Evolutionary conservation across 768 basidiomycete species (phyloP).

Genomic region (Boletus patriciae): DNA sequence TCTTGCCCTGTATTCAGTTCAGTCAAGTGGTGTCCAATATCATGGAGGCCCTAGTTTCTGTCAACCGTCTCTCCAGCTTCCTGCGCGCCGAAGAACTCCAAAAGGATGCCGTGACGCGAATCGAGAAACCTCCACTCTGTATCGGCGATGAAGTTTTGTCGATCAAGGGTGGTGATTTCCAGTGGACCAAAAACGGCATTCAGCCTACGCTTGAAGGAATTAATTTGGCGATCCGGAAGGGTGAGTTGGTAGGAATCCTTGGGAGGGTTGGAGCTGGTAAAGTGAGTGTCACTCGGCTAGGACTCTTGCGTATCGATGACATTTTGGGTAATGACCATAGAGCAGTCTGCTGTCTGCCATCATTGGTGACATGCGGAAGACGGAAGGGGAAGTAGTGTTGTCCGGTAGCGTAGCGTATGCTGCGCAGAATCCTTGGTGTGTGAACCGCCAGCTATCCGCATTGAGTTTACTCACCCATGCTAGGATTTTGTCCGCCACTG

Average conservation of each 20-base stretch:
- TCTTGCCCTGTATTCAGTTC: slow-evolving; percentile 43
- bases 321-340: slow-evolving; percentile 32
- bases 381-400: slow-evolving; percentile 68
- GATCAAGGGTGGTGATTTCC: slow-evolving; percentile 76
- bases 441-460: neutral
- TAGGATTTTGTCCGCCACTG: slow-evolving; percentile 81
- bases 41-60: slow-evolving; percentile 83
- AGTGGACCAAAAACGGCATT: slow-evolving; percentile 61
- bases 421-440: slow-evolving; percentile 81
- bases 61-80: slow-evolving; percentile 73
- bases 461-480: neutral
- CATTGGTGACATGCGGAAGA: slow-evolving; percentile 81
- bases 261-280: slow-evolving; percentile 95
- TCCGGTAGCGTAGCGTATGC: slow-evolving; percentile 78
- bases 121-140: slow-evolving; percentile 41
- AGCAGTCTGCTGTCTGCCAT: slow-evolving; percentile 75
- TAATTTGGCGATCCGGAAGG: slow-evolving; percentile 70
- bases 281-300: slow-evolving; percentile 37
- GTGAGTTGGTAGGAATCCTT: slow-evolving; percentile 79
- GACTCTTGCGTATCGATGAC: neutral
- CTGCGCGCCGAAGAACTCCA: slow-evolving; percentile 80
- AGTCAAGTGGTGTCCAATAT: slow-evolving; percentile 73
- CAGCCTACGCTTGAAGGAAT: slow-evolving; percentile 73
- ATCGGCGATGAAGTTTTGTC: slow-evolving; percentile 65
- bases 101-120: slow-evolving; percentile 62